These are phyloP conservation scores for Albatrellus ellisii DNA, from an alignment of 768 basidiomycete genomes.

Conservation along the genomic window DNA sequence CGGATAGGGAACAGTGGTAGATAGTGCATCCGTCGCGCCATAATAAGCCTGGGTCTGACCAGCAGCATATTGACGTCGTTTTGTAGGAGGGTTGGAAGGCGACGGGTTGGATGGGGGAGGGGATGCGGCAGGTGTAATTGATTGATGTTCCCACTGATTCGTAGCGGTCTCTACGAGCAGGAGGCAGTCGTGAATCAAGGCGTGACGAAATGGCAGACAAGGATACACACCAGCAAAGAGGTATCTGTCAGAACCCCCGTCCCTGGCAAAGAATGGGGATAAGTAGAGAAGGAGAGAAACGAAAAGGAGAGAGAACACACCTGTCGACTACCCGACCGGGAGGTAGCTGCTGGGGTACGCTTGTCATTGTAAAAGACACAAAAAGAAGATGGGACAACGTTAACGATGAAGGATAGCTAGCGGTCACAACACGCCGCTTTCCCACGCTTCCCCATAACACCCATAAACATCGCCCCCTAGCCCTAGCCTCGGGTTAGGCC, in stretches of 20 bases:
- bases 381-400: slow-evolving; percentile 1
- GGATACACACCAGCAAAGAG: slow-evolving; percentile 63
- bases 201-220: slow-evolving; percentile 2
- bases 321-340: slow-evolving; percentile 92
- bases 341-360: slow-evolving; percentile 58
- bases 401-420: too few relatives aligned
- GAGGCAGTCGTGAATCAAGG: neutral
- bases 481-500: too few relatives aligned
- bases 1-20: slow-evolving; percentile 22
- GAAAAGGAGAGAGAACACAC: slow-evolving; percentile 27
- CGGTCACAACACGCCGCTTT: too few relatives aligned
- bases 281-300: slow-evolving; percentile 3
- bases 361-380: slow-evolving; percentile 24
- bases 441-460: too few relatives aligned
- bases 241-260: slow-evolving; percentile 65
- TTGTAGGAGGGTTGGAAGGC: slow-evolving; percentile 30
- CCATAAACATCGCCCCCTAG: too few relatives aligned
- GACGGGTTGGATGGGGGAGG: slow-evolving; percentile 28
- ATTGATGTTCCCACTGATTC: slow-evolving; percentile 84
- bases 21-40: slow-evolving; percentile 29
- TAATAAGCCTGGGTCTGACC: slow-evolving; percentile 91
- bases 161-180: slow-evolving; percentile 58
- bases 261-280: slow-evolving; percentile 37
- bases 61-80: slow-evolving; percentile 88
- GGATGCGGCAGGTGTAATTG: slow-evolving; percentile 24